These are phyloP conservation scores for Suhomyces prunicola DNA, from an alignment of 805 yeast species.

Conservation along the genomic window DNA sequence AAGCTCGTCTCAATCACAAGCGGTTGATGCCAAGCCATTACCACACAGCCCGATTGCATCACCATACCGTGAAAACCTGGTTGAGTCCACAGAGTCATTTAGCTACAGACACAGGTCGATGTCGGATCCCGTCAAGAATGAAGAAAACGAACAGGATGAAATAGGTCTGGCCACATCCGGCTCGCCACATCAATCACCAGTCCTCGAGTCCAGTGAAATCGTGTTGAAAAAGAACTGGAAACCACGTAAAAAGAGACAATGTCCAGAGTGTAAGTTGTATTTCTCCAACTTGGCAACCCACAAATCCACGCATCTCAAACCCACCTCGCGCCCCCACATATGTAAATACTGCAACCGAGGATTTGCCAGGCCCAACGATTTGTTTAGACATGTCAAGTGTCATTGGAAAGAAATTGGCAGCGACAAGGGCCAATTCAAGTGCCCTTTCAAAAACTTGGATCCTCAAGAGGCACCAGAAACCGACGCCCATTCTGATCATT, in stretches of 20 bases:
- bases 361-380: constrained; percentile 83
- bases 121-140: constrained; percentile 11
- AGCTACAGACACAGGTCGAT: constrained; percentile 12
- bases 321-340: constrained; percentile 69
- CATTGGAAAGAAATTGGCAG: constrained; percentile 76
- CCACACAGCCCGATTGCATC: constrained; percentile 15
- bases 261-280: constrained; percentile 63
- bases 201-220: background rate
- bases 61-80: constrained; percentile 10
- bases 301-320: constrained; percentile 71
- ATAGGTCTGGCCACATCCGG: constrained; percentile 8
- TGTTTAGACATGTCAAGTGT: constrained; percentile 79
- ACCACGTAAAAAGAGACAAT: constrained; percentile 65
- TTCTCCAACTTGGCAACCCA: constrained; percentile 84
- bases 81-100: background rate
- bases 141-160: background rate
- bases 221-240: constrained; percentile 25
- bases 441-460: constrained; percentile 60
- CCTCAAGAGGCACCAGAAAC: constrained; percentile 10
- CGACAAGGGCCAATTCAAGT: constrained; percentile 66
- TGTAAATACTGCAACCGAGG: constrained; percentile 81
- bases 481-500: constrained; percentile 24
- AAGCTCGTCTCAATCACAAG: background rate
- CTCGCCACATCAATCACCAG: constrained; percentile 2
- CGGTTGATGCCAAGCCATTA: background rate